Evolutionary conservation across 1,284 basidiomycete genomes (phyloP).

Genomic region (Tylopilus sp.): DNA sequence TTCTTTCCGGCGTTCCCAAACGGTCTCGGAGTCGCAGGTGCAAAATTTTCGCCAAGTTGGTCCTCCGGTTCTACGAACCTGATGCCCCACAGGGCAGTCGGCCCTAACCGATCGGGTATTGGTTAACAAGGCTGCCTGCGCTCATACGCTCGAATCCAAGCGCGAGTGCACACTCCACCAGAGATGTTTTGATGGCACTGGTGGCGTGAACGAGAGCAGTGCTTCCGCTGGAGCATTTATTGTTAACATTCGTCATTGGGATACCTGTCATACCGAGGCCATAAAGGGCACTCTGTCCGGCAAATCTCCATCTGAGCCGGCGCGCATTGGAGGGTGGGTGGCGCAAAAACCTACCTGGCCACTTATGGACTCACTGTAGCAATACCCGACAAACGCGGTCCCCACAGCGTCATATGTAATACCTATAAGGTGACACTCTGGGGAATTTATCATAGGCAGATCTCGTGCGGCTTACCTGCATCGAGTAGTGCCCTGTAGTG

Average conservation of each 20-base stretch:
- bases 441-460: background rate
- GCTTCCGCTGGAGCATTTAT: slow-evolving; percentile 78
- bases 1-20: slow-evolving; percentile 77
- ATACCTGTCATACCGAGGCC: slow-evolving; percentile 81
- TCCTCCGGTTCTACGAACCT: slow-evolving; percentile 52
- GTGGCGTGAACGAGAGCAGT: slow-evolving; percentile 70
- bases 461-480: slow-evolving; percentile 48
- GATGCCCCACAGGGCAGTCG: slow-evolving; percentile 48
- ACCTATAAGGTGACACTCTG: slow-evolving; percentile 37
- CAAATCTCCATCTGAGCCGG: background rate
- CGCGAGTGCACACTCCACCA: slow-evolving; percentile 73
- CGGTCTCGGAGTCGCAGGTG: slow-evolving; percentile 67
- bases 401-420: slow-evolving; percentile 79
- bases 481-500: slow-evolving; percentile 89
- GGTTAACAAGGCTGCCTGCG: slow-evolving; percentile 67
- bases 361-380: slow-evolving; percentile 73
- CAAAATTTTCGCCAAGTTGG: slow-evolving; percentile 58
- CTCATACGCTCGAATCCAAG: slow-evolving; percentile 88
- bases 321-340: background rate
- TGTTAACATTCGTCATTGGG: slow-evolving; percentile 83
- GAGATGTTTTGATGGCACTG: slow-evolving; percentile 62
- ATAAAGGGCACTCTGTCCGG: slow-evolving; percentile 79
- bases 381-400: slow-evolving; percentile 72
- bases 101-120: slow-evolving; percentile 62
- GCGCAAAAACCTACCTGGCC: slow-evolving; percentile 58